A percentile compares a stretch with the other conserved stretches of the same genome.
These are phyloP conservation scores for Aspergillus sergii DNA, from an alignment of 2,329 filamentous ascomycete genomes.

Conservation along the genomic window DNA sequence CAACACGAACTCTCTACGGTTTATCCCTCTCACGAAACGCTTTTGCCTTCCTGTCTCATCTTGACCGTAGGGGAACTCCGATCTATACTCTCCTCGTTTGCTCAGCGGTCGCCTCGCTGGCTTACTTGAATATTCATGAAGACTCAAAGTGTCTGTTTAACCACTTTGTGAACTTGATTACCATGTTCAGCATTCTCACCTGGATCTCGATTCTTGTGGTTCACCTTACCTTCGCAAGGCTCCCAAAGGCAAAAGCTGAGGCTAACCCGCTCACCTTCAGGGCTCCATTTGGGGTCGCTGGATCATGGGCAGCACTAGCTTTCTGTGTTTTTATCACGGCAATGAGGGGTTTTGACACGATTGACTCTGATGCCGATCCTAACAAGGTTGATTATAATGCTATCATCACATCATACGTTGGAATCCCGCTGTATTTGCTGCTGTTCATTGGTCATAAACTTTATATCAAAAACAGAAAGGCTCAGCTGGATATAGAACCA, in stretches of 20 bases:
- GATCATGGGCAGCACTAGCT: conserved; percentile 67
- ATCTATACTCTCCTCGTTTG: conserved; percentile 65
- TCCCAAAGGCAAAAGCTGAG: conserved; percentile 62
- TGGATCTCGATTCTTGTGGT: conserved; percentile 71
- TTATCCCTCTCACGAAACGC: conserved; percentile 72
- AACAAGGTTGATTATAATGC: conserved; percentile 70
- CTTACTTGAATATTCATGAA: conserved; percentile 66
- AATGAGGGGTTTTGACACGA: conserved; percentile 81
- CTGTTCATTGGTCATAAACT: conserved; percentile 71
- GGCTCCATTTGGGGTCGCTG: conserved; percentile 71
- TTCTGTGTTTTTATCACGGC: conserved; percentile 74
- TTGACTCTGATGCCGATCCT: conserved; percentile 54
- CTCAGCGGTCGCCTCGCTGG: conserved; percentile 66
- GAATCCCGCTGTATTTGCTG: conserved; percentile 74
- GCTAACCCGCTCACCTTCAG: conserved; percentile 56
- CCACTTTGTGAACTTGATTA: conserved; percentile 69
- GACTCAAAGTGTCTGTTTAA: conserved; percentile 61
- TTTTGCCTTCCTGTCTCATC: conserved; percentile 70
- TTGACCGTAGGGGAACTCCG: conserved; percentile 72
- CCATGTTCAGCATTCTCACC: conserved; percentile 67
- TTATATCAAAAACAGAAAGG: not conserved
- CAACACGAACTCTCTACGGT: conserved; percentile 71
- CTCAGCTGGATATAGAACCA: not conserved
- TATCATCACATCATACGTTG: conserved; percentile 76
- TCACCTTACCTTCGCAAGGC: conserved; percentile 67